Percentiles rank a stretch among this genome's conserved stretches.
phyloP scores from a whole-genome alignment of 345 rosid genomes.

The Aurinia saxatilis region DNA sequence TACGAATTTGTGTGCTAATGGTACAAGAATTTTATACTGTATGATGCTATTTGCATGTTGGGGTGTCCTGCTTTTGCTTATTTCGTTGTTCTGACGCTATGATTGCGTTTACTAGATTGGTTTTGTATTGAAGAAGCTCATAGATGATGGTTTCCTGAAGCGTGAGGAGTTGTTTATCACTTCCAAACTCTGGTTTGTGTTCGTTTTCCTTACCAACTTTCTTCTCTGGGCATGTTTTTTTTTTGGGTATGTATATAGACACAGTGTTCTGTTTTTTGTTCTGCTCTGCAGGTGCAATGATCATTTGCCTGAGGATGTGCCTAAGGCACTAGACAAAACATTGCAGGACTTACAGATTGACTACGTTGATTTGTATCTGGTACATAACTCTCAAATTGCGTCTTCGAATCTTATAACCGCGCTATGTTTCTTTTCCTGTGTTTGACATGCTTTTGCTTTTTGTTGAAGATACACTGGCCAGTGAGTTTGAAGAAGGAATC shows the following conservation, averaged over 20 bases:
- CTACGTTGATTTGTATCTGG: slow-evolving; percentile 52
- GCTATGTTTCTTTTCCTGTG: too few relatives aligned
- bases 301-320: too few relatives aligned
- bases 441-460: not conserved
- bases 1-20: too few relatives aligned
- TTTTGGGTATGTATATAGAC: not conserved
- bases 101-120: slow-evolving; percentile 31
- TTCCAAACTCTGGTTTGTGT: slow-evolving; percentile 38
- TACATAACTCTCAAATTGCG: slow-evolving; percentile 24
- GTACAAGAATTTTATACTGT: too few relatives aligned
- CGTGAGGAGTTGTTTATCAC: slow-evolving; percentile 39
- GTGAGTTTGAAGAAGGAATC: slow-evolving; percentile 49
- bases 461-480: slow-evolving; percentile 61
- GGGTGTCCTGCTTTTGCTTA: not conserved
- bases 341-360: slow-evolving; percentile 44
- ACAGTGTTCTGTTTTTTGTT: not conserved
- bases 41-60: not conserved
- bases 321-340: slow-evolving; percentile 39
- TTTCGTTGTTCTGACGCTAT: not conserved
- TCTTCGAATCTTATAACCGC: not conserved
- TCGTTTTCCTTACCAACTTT: not conserved
- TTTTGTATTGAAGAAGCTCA: slow-evolving; percentile 31
- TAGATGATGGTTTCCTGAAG: slow-evolving; percentile 31
- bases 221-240: not conserved
- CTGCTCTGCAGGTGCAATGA: slow-evolving; percentile 29